Evolutionary conservation across 495 filamentous ascomycete species (phyloP).

Genomic region (Xylaria scruposa): DNA sequence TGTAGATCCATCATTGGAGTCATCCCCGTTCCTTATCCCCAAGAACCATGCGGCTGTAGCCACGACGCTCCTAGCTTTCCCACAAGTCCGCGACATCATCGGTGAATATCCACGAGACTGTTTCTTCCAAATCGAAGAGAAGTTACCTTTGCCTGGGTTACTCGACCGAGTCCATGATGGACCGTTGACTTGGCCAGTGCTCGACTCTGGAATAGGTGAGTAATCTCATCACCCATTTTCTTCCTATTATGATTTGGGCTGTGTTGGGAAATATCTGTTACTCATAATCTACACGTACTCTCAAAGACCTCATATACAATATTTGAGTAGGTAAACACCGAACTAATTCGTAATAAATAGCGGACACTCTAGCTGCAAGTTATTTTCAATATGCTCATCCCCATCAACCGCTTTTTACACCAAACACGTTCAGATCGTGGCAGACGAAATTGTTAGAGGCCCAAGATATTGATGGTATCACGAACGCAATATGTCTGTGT

Average conservation of each 20-base stretch:
- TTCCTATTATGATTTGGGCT: neutral
- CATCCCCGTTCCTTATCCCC: slow-evolving; percentile 42
- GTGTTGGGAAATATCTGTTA: neutral
- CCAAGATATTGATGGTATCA: slow-evolving; percentile 37
- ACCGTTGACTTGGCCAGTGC: slow-evolving; percentile 35
- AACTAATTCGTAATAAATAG: neutral
- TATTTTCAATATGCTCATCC: slow-evolving; percentile 46
- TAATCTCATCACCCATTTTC: neutral
- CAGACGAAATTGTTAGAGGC: slow-evolving; percentile 36
- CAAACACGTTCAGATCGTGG: slow-evolving; percentile 38
- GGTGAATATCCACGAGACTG: slow-evolving; percentile 43
- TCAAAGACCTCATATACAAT: neutral
- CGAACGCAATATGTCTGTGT: slow-evolving; percentile 44
- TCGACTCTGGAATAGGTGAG: slow-evolving; percentile 36
- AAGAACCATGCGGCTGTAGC: slow-evolving; percentile 41
- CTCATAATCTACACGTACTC: neutral
- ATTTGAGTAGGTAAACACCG: neutral
- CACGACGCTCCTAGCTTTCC: slow-evolving; percentile 38
- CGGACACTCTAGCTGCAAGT: slow-evolving; percentile 31
- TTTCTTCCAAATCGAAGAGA: slow-evolving; percentile 43
- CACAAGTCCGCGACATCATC: slow-evolving; percentile 38
- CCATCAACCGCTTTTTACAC: slow-evolving; percentile 43
- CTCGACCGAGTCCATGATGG: slow-evolving; percentile 36
- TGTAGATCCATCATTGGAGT: slow-evolving; percentile 36
- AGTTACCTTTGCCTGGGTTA: slow-evolving; percentile 36